Conservation (phyloP, 2,329 filamentous ascomycete genomes). For the Akanthomyces muscarius region DNA sequence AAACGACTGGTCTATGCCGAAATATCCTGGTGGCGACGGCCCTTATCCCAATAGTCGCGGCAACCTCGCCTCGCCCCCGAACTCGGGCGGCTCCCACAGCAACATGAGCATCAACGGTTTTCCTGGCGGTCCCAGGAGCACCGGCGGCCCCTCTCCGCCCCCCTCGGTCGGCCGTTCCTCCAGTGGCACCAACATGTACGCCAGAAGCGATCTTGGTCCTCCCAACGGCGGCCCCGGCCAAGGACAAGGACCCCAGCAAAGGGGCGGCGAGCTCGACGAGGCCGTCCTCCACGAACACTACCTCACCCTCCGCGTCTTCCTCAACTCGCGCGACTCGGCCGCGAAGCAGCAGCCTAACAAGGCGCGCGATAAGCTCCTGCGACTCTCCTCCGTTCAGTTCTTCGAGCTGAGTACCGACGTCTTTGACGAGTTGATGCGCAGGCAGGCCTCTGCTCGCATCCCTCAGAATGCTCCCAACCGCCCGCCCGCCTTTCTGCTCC, state of each 20-base stretch:
- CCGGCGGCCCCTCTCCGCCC: conserved; percentile 73
- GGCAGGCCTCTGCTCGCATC: conserved; percentile 64
- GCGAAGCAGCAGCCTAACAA: conserved; percentile 74
- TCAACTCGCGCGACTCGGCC: conserved; percentile 73
- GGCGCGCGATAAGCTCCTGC: conserved; percentile 88
- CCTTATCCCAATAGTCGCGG: conserved; percentile 52
- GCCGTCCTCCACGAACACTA: conserved; percentile 75
- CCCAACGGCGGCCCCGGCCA: conserved; percentile 32
- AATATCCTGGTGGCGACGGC: conserved; percentile 58
- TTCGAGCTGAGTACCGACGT: conserved; percentile 97
- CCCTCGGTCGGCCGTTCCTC: conserved; percentile 84
- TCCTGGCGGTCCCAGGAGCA: conserved; percentile 51
- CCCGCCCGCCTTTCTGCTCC: conserved; percentile 70
- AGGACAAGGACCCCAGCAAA: conserved; percentile 19
- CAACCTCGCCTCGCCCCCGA: conserved; percentile 65
- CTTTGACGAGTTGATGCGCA: conserved; percentile 86
- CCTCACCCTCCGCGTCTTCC: conserved; percentile 68
- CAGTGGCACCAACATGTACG: conserved; percentile 68
- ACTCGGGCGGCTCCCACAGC: conserved; percentile 59
- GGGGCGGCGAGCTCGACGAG: conserved; percentile 56
- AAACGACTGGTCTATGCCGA: conserved; percentile 75
- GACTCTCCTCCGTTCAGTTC: conserved; percentile 88
- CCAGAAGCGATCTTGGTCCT: conserved; percentile 62
- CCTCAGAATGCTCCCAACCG: conserved; percentile 49
- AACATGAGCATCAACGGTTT: conserved; percentile 58